Evolutionary conservation across 345 rosid species (phyloP).

Genomic region (Acer negundo): DNA sequence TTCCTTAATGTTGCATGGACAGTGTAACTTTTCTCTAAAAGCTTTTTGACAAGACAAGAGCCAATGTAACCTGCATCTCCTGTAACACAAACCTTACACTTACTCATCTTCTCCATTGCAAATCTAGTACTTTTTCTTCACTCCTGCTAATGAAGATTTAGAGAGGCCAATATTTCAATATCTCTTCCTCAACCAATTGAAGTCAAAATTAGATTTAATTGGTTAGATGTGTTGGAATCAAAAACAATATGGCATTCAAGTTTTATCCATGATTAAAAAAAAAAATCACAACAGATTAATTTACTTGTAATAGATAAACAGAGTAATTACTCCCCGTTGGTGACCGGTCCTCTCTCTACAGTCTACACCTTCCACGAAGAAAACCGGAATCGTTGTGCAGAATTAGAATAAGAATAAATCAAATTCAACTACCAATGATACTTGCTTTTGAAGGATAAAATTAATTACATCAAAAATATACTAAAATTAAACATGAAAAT

Average conservation of each 20-base stretch:
- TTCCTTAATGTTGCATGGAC: slow-evolving; percentile 44
- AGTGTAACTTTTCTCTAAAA: slow-evolving; percentile 34
- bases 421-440: too few relatives aligned
- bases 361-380: too few relatives aligned
- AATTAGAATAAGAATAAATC: too few relatives aligned
- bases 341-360: too few relatives aligned
- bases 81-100: slow-evolving; percentile 42
- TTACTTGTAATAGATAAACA: background rate
- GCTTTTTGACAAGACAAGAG: slow-evolving; percentile 36
- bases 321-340: background rate
- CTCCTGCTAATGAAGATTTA: background rate
- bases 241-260: background rate
- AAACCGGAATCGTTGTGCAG: too few relatives aligned
- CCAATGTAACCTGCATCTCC: slow-evolving; percentile 41
- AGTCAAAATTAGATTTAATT: background rate
- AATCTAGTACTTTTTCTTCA: background rate
- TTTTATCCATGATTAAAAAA: background rate
- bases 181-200: background rate
- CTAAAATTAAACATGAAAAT: too few relatives aligned
- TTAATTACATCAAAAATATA: too few relatives aligned
- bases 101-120: slow-evolving; percentile 28
- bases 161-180: background rate
- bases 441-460: too few relatives aligned
- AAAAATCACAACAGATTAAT: background rate
- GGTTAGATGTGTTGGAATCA: background rate